Base-by-base conservation (phyloP, 305 asterid species). In the Fraxinus sp. region DNA sequence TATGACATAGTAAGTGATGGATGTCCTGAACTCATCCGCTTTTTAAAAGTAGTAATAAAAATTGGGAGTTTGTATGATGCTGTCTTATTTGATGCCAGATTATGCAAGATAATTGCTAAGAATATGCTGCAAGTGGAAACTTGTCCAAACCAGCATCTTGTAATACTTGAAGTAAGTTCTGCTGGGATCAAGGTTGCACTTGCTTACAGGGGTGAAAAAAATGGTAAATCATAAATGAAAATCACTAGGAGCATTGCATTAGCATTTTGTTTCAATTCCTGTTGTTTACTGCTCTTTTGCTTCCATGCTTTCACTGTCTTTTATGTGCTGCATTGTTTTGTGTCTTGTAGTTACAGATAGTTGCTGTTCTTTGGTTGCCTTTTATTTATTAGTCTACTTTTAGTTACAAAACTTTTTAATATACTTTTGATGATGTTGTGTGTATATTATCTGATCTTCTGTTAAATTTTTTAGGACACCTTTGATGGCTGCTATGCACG, bases 401-500 rank as follows among this genome's bases (percentile, higher is more conserved):
- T 62, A 62, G 10, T 55, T 55, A n/a, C 16, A 55, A 22, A 55
- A 55, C 11, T 6, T 55, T 18, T n/a, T 55, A 5, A 55, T 62
- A 20, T 62, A 62, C 32, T 20, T 24, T 7, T 16, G 32, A 62
- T 62, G 33, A 22, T 9, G 14, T 36, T 28, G 11, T 24, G 37
- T 37, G 11, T 75, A 35, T 52, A 14, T 82, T 24, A 9, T 78
- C 78, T 76, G 46, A 82, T 62, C 66, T 3, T 33, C 35, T 78
- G 32, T 39, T 75, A 66, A 75, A 79, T 82, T 85, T 83, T 41
- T 41, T 86, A 94, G 98, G 91, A 92, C 97, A 33, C 96, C 92
- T 4, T 75, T 92, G 88, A 87, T 95, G 87, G 94, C 97, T 59
- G 92, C 94, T 18, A 95, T 95, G 98, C 97, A 92, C 26, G 95